Evolutionary conservation across 805 yeast genomes (phyloP).

Genomic region (Myxozyma geophila): DNA sequence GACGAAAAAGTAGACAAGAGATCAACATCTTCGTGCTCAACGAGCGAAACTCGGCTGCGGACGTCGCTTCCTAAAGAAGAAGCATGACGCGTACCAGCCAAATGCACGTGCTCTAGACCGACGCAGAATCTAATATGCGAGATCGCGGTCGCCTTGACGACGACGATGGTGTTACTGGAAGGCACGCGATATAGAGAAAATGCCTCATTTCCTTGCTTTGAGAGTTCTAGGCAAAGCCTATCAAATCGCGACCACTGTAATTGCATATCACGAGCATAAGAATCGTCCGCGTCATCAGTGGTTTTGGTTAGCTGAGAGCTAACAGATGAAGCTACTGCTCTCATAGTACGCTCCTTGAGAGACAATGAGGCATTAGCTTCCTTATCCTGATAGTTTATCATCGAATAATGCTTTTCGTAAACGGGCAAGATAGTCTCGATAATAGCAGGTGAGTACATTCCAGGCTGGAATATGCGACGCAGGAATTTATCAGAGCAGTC

Average conservation of each 20-base stretch:
- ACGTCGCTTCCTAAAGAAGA: neutral
- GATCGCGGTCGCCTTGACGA: conserved; percentile 47
- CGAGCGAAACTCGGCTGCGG: neutral
- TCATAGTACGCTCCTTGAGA: conserved; percentile 46
- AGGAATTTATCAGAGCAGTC: conserved; percentile 45
- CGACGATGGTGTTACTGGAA: conserved; percentile 42
- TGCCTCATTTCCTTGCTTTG: conserved; percentile 63
- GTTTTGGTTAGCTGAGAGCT: conserved; percentile 24
- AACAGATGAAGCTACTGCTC: conserved; percentile 45
- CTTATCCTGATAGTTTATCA: conserved; percentile 40
- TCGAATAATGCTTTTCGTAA: conserved; percentile 52
- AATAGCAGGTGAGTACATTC: conserved; percentile 54
- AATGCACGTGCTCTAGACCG: conserved; percentile 42
- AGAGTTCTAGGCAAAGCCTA: conserved; percentile 72
- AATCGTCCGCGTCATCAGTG: conserved; percentile 41
- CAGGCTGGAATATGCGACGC: conserved; percentile 55
- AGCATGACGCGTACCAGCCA: conserved; percentile 38
- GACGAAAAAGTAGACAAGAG: conserved; percentile 47
- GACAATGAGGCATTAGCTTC: conserved; percentile 39
- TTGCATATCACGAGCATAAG: conserved; percentile 48
- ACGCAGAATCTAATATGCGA: conserved; percentile 47
- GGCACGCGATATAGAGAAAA: conserved; percentile 54
- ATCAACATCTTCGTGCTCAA: conserved; percentile 23
- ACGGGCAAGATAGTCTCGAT: conserved; percentile 59
- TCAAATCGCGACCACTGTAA: conserved; percentile 72